Evolutionary conservation across 1,139 yeast species (phyloP).

Genomic region (Debaryomyces sp.): DNA sequence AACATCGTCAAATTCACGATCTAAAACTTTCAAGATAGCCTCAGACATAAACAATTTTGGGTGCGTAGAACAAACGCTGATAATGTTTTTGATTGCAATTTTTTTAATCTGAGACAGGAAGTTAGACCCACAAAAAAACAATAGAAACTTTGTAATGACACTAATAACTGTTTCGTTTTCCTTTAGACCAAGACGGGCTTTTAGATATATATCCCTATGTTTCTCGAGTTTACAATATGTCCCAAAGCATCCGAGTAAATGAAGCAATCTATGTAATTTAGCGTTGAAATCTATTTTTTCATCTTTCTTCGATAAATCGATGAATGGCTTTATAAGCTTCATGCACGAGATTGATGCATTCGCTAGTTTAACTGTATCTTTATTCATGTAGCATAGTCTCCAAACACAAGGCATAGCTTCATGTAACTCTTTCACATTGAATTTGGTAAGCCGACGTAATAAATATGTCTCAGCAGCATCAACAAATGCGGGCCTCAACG

Average conservation of each 20-base stretch:
- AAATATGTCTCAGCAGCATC: slow-evolving; percentile 54
- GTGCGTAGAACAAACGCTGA: slow-evolving; percentile 59
- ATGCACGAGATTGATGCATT: slow-evolving; percentile 66
- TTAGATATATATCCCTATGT: slow-evolving; percentile 41
- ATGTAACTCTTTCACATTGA: slow-evolving; percentile 58
- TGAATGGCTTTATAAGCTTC: slow-evolving; percentile 46
- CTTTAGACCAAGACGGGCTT: slow-evolving; percentile 44
- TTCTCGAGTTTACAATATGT: slow-evolving; percentile 62
- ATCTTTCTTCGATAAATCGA: slow-evolving; percentile 25
- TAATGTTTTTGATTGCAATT: slow-evolving; percentile 58
- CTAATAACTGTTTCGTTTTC: slow-evolving; percentile 58
- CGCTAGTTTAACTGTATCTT: slow-evolving; percentile 52
- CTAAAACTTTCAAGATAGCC: slow-evolving; percentile 55
- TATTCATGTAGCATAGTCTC: slow-evolving; percentile 50
- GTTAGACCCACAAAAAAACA: slow-evolving; percentile 46
- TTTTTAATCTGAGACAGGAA: slow-evolving; percentile 38
- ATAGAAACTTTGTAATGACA: slow-evolving; percentile 55
- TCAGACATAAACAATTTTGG: slow-evolving; percentile 64
- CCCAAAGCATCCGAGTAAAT: slow-evolving; percentile 70
- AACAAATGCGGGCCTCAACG: slow-evolving; percentile 55
- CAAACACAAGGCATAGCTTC: slow-evolving; percentile 73
- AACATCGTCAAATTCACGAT: slow-evolving; percentile 43
- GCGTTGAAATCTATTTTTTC: slow-evolving; percentile 34
- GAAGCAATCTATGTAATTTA: slow-evolving; percentile 58
- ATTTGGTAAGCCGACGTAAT: slow-evolving; percentile 57